These are phyloP conservation scores for Pascua sp. DNA, from an alignment of 1,284 basidiomycete genomes.

Conservation along the genomic window DNA sequence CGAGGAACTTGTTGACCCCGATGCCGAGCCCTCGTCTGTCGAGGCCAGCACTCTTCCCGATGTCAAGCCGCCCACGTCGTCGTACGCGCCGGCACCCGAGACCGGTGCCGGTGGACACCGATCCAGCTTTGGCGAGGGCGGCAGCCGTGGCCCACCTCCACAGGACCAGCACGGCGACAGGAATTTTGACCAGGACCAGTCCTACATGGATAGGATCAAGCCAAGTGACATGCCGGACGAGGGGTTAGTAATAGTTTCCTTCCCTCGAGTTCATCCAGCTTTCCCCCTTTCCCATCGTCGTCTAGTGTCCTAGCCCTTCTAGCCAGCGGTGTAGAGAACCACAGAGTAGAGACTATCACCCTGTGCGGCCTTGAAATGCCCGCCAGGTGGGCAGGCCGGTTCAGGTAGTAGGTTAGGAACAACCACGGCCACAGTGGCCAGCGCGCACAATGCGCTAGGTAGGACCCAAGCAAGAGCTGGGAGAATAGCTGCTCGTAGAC, in stretches of 20 bases:
- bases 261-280: not conserved
- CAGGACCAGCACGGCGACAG: no score
- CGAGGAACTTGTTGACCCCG: constrained; percentile 37
- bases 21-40: constrained; percentile 6
- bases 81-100: no score
- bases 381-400: no score
- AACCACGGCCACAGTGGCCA: not conserved
- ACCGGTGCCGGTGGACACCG: no score
- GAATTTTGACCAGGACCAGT: no score
- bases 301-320: no score
- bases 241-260: constrained; percentile 69
- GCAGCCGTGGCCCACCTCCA: no score
- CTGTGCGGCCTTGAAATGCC: no score
- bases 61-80: not conserved
- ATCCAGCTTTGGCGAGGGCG: no score
- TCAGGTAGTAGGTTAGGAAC: not conserved
- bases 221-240: constrained; percentile 97
- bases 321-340: no score
- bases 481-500: not conserved
- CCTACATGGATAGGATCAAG: constrained; percentile 53
- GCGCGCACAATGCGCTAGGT: constrained; percentile 1
- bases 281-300: no score
- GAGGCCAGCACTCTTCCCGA: not conserved
- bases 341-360: no score
- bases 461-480: not conserved